These are phyloP conservation scores for Colletotrichum eleusines DNA, from an alignment of 2,329 filamentous ascomycete genomes.

Conservation along the genomic window DNA sequence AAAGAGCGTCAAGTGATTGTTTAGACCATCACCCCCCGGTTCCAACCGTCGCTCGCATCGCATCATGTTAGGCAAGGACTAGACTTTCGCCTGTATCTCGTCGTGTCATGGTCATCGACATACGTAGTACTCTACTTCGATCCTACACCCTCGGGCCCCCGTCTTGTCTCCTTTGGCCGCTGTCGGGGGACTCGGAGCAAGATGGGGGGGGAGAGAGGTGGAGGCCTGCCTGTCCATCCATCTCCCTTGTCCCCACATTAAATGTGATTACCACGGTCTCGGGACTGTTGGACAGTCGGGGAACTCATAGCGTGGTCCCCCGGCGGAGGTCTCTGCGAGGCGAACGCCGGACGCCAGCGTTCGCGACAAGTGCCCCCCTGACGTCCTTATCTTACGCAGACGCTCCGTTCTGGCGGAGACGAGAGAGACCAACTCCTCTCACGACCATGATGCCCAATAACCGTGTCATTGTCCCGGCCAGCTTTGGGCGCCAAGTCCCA, in stretches of 20 bases:
- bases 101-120: conserved; percentile 13
- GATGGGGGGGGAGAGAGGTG: neutral
- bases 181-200: conserved; percentile 18
- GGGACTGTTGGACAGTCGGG: conserved; percentile 23
- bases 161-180: neutral
- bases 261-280: conserved; percentile 32
- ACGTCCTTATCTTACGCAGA: conserved; percentile 16
- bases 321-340: conserved; percentile 24
- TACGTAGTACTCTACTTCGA: neutral
- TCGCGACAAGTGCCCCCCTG: neutral
- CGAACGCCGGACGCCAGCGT: conserved; percentile 18
- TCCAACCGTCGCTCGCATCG: conserved; percentile 6
- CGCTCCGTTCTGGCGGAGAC: conserved; percentile 2
- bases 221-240: neutral
- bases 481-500: neutral
- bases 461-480: conserved; percentile 11
- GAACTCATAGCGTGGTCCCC: conserved; percentile 33
- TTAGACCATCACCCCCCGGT: neutral
- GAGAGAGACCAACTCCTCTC: conserved; percentile 10
- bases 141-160: conserved; percentile 5
- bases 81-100: conserved; percentile 1
- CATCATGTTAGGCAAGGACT: neutral
- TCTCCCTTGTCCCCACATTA: conserved; percentile 23
- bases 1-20: conserved; percentile 14
- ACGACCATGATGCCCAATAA: neutral